These are phyloP conservation scores for Mycena belliarum DNA, from an alignment of 768 basidiomycete genomes.

Conservation along the genomic window DNA sequence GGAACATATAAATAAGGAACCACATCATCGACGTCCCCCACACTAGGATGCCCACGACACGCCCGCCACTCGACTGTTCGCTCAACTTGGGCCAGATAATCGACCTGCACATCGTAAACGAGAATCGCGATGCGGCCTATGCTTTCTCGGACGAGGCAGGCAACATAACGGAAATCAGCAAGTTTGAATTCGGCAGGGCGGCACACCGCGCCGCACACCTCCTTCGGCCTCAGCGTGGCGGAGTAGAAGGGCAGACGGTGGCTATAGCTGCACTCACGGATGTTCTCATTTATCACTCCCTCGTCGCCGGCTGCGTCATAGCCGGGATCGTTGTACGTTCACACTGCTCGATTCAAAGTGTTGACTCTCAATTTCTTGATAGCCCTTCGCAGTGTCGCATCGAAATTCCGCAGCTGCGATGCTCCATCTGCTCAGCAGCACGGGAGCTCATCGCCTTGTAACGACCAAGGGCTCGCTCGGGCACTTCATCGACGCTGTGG, in stretches of 20 bases:
- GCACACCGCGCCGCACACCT: conserved; percentile 41
- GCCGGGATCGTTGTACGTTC: conserved; percentile 37
- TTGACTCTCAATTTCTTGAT: background rate
- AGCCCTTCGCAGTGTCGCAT: conserved; percentile 45
- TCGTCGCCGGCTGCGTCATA: conserved; percentile 38
- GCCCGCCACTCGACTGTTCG: no score
- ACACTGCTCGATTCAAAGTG: background rate
- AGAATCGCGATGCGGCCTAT: no score
- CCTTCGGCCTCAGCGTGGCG: conserved; percentile 34
- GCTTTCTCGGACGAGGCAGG: no score
- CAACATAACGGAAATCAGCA: no score
- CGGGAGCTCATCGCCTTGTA: conserved; percentile 39
- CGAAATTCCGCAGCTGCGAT: conserved; percentile 40
- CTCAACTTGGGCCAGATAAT: no score
- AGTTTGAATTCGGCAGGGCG: no score
- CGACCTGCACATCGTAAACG: no score
- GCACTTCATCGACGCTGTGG: conserved; percentile 31
- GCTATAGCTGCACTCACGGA: conserved; percentile 37
- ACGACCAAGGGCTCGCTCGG: conserved; percentile 28
- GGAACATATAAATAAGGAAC: no score
- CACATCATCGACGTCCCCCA: no score
- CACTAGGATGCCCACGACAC: no score
- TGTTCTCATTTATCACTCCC: conserved; percentile 41
- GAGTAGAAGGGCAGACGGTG: conserved; percentile 35
- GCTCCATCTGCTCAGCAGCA: conserved; percentile 37